Percentiles rank a stretch among this genome's conserved stretches.
Conservation (phyloP, 2,329 filamentous ascomycete genomes). For the Fusarium heterosporum region DNA sequence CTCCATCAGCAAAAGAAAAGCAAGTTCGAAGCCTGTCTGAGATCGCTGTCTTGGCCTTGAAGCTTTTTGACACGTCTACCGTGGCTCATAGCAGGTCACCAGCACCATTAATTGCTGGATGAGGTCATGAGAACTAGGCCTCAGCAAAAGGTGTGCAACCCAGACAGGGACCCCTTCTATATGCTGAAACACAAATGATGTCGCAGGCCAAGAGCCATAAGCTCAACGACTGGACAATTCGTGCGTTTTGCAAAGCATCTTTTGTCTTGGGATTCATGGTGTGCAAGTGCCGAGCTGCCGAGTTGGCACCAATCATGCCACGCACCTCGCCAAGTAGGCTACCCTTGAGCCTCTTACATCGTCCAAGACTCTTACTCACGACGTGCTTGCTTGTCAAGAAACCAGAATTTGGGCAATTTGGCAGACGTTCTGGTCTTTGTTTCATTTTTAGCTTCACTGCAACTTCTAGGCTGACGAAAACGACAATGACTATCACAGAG, state of each 20-base stretch:
- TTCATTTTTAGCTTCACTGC: not conserved
- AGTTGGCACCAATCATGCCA: constrained; percentile 14
- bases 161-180: constrained; percentile 14
- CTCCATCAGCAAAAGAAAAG: constrained; percentile 15
- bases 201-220: constrained; percentile 21
- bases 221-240: constrained; percentile 23
- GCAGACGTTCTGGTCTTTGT: not conserved
- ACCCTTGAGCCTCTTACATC: constrained; percentile 34
- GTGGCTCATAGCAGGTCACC: constrained; percentile 32
- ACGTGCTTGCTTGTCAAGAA: constrained; percentile 1
- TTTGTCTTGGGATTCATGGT: not conserved
- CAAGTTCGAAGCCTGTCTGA: constrained; percentile 39
- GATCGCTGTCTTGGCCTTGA: constrained; percentile 21
- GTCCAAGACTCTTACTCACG: too few relatives aligned
- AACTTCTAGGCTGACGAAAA: constrained; percentile 18
- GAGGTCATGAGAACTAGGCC: constrained; percentile 45
- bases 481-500: constrained; percentile 2
- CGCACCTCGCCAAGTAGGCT: constrained; percentile 23
- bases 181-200: constrained; percentile 44
- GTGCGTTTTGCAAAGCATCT: constrained; percentile 4
- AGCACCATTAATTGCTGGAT: constrained; percentile 28
- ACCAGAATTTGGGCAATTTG: not conserved
- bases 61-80: constrained; percentile 30
- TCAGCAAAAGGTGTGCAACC: constrained; percentile 22
- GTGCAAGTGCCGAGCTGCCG: constrained; percentile 16